Conservation (phyloP, 768 basidiomycete species). For the Mycena galopus region DNA sequence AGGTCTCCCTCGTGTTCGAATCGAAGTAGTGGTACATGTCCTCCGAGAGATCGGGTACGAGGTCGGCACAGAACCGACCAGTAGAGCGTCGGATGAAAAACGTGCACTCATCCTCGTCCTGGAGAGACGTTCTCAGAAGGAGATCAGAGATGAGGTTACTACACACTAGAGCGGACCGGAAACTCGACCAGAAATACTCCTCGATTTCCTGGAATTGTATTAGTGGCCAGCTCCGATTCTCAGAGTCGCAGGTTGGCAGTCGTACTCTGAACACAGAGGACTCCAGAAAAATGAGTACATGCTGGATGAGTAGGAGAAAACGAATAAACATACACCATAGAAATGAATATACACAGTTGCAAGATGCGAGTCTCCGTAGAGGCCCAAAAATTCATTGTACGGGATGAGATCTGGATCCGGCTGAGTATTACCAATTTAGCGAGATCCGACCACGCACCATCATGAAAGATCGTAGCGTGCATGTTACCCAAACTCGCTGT, state of each 20-base stretch:
- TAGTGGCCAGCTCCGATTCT: background rate
- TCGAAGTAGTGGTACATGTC: background rate
- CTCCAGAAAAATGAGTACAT: background rate
- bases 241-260: background rate
- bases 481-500: too few relatives aligned
- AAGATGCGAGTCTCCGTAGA: background rate
- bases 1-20: background rate
- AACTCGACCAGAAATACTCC: background rate
- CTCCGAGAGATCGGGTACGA: too few relatives aligned
- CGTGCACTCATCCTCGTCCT: background rate
- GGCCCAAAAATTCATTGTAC: background rate
- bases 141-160: too few relatives aligned
- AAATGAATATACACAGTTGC: background rate
- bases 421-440: background rate
- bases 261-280: background rate
- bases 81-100: slow-evolving; percentile 6
- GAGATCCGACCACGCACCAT: background rate
- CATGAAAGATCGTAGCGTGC: slow-evolving; percentile 7
- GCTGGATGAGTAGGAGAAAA: too few relatives aligned
- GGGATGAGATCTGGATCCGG: slow-evolving; percentile 7
- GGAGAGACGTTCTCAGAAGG: too few relatives aligned
- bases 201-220: background rate
- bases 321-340: background rate
- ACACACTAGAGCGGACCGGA: background rate
- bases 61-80: slow-evolving; percentile 10